Base-by-base conservation (phyloP, 768 basidiomycete genomes). In the Agrocybe pediades region DNA sequence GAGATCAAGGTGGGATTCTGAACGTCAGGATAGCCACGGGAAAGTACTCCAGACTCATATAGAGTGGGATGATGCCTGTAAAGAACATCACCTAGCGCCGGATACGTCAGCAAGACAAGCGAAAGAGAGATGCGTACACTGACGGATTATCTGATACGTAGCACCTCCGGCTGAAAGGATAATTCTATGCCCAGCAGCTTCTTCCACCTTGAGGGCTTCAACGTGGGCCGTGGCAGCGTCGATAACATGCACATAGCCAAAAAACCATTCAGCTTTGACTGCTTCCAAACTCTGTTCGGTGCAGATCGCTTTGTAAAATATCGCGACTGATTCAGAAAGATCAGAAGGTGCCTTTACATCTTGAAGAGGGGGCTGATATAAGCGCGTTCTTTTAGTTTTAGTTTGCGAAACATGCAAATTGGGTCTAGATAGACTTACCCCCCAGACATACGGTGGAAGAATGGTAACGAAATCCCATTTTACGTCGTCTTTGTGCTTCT, bases 151-250 rank as follows among this genome's bases (percentile, higher is more conserved):
- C 25, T 45, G 43, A 20, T 24, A 45, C 13, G 43, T 45, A 24
- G 21, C 25, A 21, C 19, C 49, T 65, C 76, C 73, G 1, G 65
- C 67, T 19, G 67, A 68, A 30, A 82, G 55, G 60, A 87, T 74
- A 59, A 87, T 78, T 29, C 87, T 72, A 49, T 87, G 72, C 2
- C 82, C 81, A 3, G 76, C 77, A 0, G 84, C 85, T 4, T 70
- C 74, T 17, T 74, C 70, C 46, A 73, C 76, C 46, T 74, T 73
- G 25, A 90, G 65, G 2, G 82, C 81, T 6, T 71, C 65, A 0
- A 74, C 71, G 63, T 88, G 86, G 0, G 78, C 85, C 20, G 74
- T 70, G 0, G 83, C 84, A 26, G 82, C 61, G 61, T 85, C 83
- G 7, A 80, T 74, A 2, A 84, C 81, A 48, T 84, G 79, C 27